Conservation (phyloP, 2,329 filamentous ascomycete genomes). For the Pseudogymnoascus sp. region DNA sequence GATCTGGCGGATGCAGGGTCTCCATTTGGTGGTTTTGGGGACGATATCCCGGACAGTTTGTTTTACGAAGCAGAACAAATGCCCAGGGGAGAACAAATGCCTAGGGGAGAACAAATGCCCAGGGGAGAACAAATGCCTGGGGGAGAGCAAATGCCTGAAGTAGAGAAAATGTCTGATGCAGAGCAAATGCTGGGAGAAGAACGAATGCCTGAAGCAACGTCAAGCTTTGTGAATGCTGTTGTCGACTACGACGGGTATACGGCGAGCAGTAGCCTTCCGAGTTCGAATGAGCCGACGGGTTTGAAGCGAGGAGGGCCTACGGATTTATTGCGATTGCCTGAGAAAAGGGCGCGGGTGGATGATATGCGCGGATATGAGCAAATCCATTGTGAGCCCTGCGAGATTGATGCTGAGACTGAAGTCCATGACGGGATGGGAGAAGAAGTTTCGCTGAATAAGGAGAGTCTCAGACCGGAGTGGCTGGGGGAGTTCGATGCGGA, state of each 20-base stretch:
- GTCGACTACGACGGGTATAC: slow-evolving; percentile 22
- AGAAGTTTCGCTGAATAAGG: background rate
- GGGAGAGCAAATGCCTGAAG: slow-evolving; percentile 3
- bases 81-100: slow-evolving; percentile 9
- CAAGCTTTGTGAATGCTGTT: slow-evolving; percentile 21
- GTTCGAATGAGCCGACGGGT: background rate
- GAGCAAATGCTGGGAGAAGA: slow-evolving; percentile 10
- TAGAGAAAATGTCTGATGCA: slow-evolving; percentile 12
- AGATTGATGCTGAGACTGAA: background rate
- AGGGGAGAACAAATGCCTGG: slow-evolving; percentile 9
- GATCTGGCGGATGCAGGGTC: slow-evolving; percentile 4
- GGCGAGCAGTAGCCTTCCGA: background rate
- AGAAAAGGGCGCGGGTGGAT: background rate
- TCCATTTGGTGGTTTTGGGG: slow-evolving; percentile 20
- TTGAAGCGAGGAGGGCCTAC: background rate
- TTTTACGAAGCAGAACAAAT: slow-evolving; percentile 12
- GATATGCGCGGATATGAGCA: background rate
- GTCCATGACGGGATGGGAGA: background rate
- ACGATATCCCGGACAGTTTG: slow-evolving; percentile 22
- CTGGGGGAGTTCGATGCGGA: background rate
- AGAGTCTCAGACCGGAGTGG: background rate
- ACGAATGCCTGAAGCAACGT: slow-evolving; percentile 13
- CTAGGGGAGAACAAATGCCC: background rate
- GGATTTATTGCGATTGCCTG: background rate
- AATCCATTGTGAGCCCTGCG: background rate